Evolutionary conservation across 2,329 filamentous ascomycete species (phyloP), one percentile per base, ranked within the genome.

Genomic region (Aspergillus persii): DNA sequence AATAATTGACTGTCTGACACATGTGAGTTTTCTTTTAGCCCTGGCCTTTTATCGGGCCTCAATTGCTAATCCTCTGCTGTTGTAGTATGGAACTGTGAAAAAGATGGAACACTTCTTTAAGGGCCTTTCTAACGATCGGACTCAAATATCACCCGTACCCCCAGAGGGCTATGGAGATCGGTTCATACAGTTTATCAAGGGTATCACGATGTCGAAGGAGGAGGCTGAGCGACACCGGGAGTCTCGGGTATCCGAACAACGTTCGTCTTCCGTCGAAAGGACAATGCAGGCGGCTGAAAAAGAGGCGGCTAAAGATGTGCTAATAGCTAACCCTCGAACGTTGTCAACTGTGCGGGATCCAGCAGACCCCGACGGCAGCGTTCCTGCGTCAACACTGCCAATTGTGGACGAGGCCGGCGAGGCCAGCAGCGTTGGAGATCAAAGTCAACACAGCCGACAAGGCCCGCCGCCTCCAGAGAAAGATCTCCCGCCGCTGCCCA

Each of bases 31-130:
- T 56, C 5, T 23, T 23, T 23, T 23, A 2, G 18, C 18, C 18
- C 18, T 23, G 18, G 18, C 18, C 18, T 23, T 23, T 23, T 23
- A 23, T 23, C 11, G 33, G 1, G 33, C 33, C 9, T 48, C 53
- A 44, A 26, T 50, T n/a, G 46, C 50, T 53, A 41, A 57, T 33
- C 15, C 26, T 64, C 61, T 58, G 58, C 55, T 63, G 55, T 58
- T 54, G 57, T 68, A 96, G 91, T 99, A 98, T 75, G 92, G 92
- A 66, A 87, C 93, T 64, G 85, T 96, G 76, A 99, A 99, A 79
- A 94, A 95, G 73, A 85, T 94, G 62, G 95, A 99, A 76, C 89
- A 98, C 77, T 95, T 98, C 77, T 95, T 93, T 89, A 99, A 99
- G 80, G 94, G 95, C 41, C 80, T 98, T 60, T 91, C 89, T 2